Evolutionary conservation across 768 basidiomycete species (phyloP).

Genomic region (Pisolithus orientalis): DNA sequence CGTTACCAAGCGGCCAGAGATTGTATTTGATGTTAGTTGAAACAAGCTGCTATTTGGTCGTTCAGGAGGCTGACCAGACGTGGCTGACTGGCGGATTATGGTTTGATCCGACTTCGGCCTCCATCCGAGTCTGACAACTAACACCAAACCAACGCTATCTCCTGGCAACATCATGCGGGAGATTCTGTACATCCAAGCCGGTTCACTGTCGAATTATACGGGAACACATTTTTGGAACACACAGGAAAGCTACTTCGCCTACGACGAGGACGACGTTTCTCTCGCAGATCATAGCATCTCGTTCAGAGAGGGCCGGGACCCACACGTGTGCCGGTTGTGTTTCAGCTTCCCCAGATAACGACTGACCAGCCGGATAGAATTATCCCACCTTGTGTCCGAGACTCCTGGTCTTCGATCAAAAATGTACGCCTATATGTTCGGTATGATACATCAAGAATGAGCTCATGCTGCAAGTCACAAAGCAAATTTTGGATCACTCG

Average conservation of each 20-base stretch:
- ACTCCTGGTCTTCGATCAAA: conserved; percentile 60
- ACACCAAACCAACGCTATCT: neutral
- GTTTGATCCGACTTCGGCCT: neutral
- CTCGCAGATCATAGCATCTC: conserved; percentile 51
- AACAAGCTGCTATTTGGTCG: too few species aligned
- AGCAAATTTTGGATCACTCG: conserved; percentile 66
- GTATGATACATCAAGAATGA: neutral
- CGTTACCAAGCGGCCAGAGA: too few species aligned
- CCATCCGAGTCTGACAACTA: neutral
- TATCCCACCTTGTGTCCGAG: conserved; percentile 52
- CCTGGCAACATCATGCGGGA: conserved; percentile 50
- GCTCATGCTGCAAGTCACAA: conserved; percentile 7
- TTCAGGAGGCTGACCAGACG: too few species aligned
- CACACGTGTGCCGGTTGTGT: conserved; percentile 34
- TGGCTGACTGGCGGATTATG: neutral
- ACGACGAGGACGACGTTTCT: conserved; percentile 38
- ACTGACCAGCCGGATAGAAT: conserved; percentile 9
- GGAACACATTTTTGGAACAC: conserved; percentile 83
- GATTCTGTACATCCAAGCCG: conserved; percentile 75
- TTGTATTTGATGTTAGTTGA: too few species aligned
- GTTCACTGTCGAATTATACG: conserved; percentile 55
- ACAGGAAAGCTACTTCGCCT: conserved; percentile 63
- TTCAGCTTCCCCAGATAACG: neutral
- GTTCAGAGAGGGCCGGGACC: conserved; percentile 54
- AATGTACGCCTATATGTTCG: conserved; percentile 35